Conservation (phyloP, 805 yeast genomes). For the Candida jianshihensis region DNA sequence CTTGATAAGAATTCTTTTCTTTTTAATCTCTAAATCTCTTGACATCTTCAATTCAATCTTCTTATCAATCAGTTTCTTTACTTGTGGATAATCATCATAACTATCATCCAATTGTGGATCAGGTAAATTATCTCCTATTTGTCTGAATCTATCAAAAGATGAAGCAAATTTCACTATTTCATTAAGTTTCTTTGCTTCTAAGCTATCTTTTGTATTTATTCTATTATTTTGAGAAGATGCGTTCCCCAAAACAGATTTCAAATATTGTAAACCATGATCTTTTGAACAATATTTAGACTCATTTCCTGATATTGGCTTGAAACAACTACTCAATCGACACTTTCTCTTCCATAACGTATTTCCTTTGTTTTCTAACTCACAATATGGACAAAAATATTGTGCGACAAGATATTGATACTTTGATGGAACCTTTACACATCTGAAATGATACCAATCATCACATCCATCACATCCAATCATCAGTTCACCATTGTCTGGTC, state of each 20-base stretch:
- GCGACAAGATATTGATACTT: conserved; percentile 49
- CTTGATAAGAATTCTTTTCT: conserved; percentile 14
- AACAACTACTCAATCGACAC: conserved; percentile 59
- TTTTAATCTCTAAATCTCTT: conserved; percentile 5
- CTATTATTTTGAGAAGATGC: background rate
- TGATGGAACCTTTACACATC: conserved; percentile 56
- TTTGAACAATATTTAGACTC: conserved; percentile 67
- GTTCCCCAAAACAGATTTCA: conserved; percentile 5
- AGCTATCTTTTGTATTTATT: background rate
- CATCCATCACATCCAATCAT: conserved; percentile 97
- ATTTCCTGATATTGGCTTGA: conserved; percentile 37
- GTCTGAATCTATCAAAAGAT: conserved; percentile 17
- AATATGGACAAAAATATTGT: conserved; percentile 66
- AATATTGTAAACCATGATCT: conserved; percentile 51
- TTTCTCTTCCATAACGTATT: conserved; percentile 66
- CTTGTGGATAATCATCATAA: conserved; percentile 9
- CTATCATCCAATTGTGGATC: conserved; percentile 29
- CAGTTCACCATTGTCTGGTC: conserved; percentile 69
- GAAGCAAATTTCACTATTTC: conserved; percentile 8
- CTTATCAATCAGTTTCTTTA: conserved; percentile 2
- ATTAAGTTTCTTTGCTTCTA: conserved; percentile 5
- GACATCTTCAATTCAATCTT: background rate
- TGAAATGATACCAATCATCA: conserved; percentile 91
- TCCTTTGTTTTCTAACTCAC: conserved; percentile 42
- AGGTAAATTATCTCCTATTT: conserved; percentile 37